Percentiles rank a stretch among this genome's conserved stretches.
phyloP scores from a whole-genome alignment of 129 eudicot species.

The Lactuca saligna region DNA sequence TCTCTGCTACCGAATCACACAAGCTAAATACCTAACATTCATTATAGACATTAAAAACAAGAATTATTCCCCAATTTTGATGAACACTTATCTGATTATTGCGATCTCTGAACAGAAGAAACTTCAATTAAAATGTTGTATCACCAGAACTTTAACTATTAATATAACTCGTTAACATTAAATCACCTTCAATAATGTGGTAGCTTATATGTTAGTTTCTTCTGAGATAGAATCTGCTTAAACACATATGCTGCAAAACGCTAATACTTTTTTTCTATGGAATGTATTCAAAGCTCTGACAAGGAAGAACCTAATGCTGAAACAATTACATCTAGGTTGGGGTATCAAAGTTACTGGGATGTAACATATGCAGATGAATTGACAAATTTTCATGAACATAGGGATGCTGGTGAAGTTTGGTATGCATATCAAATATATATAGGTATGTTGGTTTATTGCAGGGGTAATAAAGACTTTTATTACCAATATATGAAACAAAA shows the following conservation, averaged over 20 bases:
- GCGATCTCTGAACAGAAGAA: neutral
- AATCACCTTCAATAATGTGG: no score
- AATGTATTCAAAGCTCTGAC: slow-evolving; percentile 13
- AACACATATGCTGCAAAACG: neutral
- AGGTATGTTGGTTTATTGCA: no score
- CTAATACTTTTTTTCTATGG: no score
- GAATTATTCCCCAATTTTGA: neutral
- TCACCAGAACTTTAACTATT: no score
- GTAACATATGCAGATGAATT: neutral
- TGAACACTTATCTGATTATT: neutral
- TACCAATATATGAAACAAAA: no score
- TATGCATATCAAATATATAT: no score
- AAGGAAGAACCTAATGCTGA: slow-evolving; percentile 95
- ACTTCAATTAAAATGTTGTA: neutral
- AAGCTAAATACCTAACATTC: neutral
- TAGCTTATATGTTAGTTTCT: neutral
- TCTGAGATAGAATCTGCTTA: neutral
- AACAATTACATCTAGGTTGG: slow-evolving; percentile 75
- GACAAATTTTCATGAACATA: no score
- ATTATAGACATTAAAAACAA: neutral
- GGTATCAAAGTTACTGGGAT: slow-evolving; percentile 98
- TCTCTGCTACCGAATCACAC: no score
- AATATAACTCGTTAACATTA: no score
- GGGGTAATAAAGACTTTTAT: no score
- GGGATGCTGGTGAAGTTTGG: no score